Conservation (phyloP, 2,329 filamentous ascomycete species). For the Claviceps monticola region DNA sequence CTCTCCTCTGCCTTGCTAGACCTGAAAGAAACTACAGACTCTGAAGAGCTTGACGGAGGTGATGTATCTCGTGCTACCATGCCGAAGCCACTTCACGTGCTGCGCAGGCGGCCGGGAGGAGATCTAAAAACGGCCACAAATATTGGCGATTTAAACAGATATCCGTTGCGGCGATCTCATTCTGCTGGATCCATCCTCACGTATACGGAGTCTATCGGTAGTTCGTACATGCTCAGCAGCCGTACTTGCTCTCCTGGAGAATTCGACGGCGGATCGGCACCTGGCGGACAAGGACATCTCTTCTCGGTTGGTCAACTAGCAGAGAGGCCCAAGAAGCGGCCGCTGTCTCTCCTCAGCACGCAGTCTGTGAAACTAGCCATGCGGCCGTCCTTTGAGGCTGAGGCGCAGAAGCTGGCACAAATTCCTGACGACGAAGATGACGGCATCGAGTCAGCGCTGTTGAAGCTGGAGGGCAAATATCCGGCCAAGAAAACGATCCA, state of each 20-base stretch:
- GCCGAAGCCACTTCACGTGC: constrained; percentile 43
- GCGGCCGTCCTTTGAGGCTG: constrained; percentile 71
- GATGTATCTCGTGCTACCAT: constrained; percentile 24
- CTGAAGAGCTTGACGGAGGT: constrained; percentile 35
- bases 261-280: constrained; percentile 10
- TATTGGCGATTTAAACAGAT: constrained; percentile 44
- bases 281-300: constrained; percentile 20
- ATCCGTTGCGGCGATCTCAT: constrained; percentile 35
- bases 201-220: constrained; percentile 46
- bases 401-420: constrained; percentile 73
- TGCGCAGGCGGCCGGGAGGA: constrained; percentile 62
- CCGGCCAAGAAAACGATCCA: constrained; percentile 34
- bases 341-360: constrained; percentile 44
- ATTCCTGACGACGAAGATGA: constrained; percentile 74
- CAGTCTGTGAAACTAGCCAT: constrained; percentile 48
- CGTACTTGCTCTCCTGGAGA: constrained; percentile 15
- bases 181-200: constrained; percentile 47
- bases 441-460: constrained; percentile 78
- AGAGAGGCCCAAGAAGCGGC: constrained; percentile 31
- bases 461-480: constrained; percentile 84
- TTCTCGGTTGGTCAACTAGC: constrained; percentile 48
- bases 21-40: constrained; percentile 46
- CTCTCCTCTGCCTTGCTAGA: constrained; percentile 39
- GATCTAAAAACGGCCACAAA: constrained; percentile 57
- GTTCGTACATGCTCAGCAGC: constrained; percentile 38